Evolutionary conservation across 352 stramenopile species (phyloP).

Genomic region (Bremia lactucae): DNA sequence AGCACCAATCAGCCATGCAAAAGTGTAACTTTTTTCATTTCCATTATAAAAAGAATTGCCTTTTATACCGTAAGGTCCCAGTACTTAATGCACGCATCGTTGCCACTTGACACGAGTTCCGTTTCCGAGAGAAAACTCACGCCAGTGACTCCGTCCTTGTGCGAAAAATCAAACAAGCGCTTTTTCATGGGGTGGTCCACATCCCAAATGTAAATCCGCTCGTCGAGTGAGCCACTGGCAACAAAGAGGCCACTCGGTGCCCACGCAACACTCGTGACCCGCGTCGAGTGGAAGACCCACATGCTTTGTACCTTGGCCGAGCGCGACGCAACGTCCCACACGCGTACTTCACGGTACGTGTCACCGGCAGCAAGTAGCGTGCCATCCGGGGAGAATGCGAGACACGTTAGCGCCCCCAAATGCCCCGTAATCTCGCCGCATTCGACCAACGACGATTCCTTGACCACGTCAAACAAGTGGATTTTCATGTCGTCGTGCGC

Average conservation of each 20-base stretch:
- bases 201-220: constrained; percentile 95
- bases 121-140: constrained; percentile 65
- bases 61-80: too few species aligned
- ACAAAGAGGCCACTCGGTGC: constrained; percentile 86
- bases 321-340: constrained; percentile 79
- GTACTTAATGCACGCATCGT: constrained; percentile 73
- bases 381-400: constrained; percentile 83
- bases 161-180: constrained; percentile 60
- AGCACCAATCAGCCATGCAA: too few species aligned
- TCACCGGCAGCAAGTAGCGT: constrained; percentile 78
- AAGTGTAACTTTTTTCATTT: too few species aligned
- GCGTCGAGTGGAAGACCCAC: constrained; percentile 96
- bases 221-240: constrained; percentile 88
- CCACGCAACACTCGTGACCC: constrained; percentile 90
- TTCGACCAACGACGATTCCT: constrained; percentile 50
- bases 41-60: too few species aligned
- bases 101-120: constrained; percentile 67
- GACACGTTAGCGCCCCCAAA: constrained; percentile 55
- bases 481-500: constrained; percentile 83
- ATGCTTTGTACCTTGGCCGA: constrained; percentile 81
- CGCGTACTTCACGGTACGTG: constrained; percentile 81
- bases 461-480: constrained; percentile 71
- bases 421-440: constrained; percentile 57
- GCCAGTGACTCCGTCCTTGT: constrained; percentile 73
- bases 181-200: constrained; percentile 64